These are phyloP conservation scores for Mrakia gelida DNA, from an alignment of 768 basidiomycete genomes.

Conservation along the genomic window DNA sequence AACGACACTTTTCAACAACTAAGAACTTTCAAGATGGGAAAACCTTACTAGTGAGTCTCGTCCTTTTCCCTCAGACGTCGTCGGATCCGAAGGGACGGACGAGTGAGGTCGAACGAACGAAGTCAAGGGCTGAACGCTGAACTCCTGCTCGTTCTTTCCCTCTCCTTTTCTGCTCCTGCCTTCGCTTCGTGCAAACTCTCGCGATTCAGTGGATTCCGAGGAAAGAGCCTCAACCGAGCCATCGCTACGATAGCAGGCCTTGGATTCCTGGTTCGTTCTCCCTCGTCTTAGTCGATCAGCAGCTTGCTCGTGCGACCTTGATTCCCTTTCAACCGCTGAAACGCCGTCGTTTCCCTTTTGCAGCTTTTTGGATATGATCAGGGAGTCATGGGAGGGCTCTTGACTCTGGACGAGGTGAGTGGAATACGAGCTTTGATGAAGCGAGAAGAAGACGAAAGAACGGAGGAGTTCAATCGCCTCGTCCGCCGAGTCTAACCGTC, in stretches of 20 bases:
- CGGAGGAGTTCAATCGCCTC: too few relatives aligned
- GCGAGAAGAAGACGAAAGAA: too few relatives aligned
- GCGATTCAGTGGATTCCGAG: constrained; percentile 13
- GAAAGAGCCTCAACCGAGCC: neutral
- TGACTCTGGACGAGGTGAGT: constrained; percentile 48
- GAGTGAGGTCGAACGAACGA: too few relatives aligned
- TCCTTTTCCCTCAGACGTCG: too few relatives aligned
- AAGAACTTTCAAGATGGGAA: too few relatives aligned
- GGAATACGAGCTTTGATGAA: too few relatives aligned
- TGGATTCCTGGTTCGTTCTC: neutral
- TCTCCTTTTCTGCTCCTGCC: neutral
- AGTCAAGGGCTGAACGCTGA: neutral
- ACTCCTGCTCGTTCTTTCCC: too few relatives aligned
- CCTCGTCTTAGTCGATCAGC: neutral
- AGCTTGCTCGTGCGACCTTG: neutral
- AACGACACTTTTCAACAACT: too few relatives aligned
- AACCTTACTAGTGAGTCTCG: too few relatives aligned
- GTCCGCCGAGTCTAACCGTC: too few relatives aligned
- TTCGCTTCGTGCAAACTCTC: neutral
- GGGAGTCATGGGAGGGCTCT: constrained; percentile 64
- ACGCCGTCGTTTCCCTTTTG: too few relatives aligned
- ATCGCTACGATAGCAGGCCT: constrained; percentile 14
- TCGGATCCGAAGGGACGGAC: too few relatives aligned
- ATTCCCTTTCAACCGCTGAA: neutral
- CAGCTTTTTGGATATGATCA: constrained; percentile 59